Evolutionary conservation across 2,329 filamentous ascomycete species (phyloP).

Genomic region (Talaromyces amestolkiae): DNA sequence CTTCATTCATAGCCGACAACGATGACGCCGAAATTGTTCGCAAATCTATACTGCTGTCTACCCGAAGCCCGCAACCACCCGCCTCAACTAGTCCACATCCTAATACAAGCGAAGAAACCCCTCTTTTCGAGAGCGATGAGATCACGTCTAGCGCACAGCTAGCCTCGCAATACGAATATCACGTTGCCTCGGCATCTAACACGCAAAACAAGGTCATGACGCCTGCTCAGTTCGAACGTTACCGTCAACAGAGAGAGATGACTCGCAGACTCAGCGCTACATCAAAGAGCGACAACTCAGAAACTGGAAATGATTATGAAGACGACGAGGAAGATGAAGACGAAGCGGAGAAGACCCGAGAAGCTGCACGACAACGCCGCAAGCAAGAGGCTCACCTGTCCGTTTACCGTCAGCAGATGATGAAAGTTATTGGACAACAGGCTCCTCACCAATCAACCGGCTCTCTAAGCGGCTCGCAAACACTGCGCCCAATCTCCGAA

Average conservation of each 20-base stretch:
- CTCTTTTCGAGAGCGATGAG: constrained; percentile 29
- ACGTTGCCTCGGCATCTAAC: constrained; percentile 34
- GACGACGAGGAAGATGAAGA: constrained; percentile 74
- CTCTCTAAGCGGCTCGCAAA: constrained; percentile 24
- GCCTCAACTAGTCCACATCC: constrained; percentile 23
- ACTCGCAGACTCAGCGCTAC: constrained; percentile 56
- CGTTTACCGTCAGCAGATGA: constrained; percentile 91
- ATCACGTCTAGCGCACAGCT: constrained; percentile 46
- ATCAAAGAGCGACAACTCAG: constrained; percentile 52
- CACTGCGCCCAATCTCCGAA: constrained; percentile 54
- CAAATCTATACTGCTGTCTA: constrained; percentile 33
- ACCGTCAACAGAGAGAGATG: constrained; percentile 67
- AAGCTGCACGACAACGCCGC: constrained; percentile 71
- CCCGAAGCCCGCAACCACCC: constrained; percentile 25
- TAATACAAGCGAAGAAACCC: constrained; percentile 27
- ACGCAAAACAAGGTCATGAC: constrained; percentile 79
- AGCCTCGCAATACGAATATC: constrained; percentile 47
- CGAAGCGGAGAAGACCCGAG: constrained; percentile 70
- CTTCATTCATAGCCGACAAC: constrained; percentile 32
- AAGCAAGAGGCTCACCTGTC: constrained; percentile 90
- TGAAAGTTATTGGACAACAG: constrained; percentile 84
- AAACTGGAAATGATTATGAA: constrained; percentile 62
- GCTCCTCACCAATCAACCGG: constrained; percentile 43
- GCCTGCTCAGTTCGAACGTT: constrained; percentile 79
- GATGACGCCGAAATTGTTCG: constrained; percentile 41